Percentiles rank a stretch among this genome's conserved stretches.
These are phyloP conservation scores for Sclerotinia subarctica DNA, from an alignment of 2,329 filamentous ascomycete genomes.

Conservation along the genomic window DNA sequence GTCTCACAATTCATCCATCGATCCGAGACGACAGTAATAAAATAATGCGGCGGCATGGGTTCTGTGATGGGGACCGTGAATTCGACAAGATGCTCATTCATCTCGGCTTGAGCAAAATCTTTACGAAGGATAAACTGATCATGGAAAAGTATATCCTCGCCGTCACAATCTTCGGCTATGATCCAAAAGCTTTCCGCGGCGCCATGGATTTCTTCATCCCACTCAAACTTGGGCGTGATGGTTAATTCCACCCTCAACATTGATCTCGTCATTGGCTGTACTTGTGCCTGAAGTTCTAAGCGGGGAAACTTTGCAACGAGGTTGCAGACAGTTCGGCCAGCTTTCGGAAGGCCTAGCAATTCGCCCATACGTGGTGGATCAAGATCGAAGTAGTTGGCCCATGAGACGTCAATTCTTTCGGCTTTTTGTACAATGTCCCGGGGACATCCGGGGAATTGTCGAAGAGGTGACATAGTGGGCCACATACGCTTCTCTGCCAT, in stretches of 20 bases:
- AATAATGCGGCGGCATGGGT: slow-evolving; percentile 98
- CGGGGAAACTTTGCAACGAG: slow-evolving; percentile 91
- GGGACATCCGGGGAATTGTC: slow-evolving; percentile 82
- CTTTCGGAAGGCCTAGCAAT: slow-evolving; percentile 83
- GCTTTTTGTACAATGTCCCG: slow-evolving; percentile 86
- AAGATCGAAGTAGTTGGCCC: slow-evolving; percentile 91
- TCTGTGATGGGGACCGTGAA: slow-evolving; percentile 96
- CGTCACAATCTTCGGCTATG: slow-evolving; percentile 93
- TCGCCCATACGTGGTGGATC: slow-evolving; percentile 97
- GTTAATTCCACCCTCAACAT: slow-evolving; percentile 87
- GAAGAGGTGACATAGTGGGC: slow-evolving; percentile 95
- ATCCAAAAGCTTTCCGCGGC: slow-evolving; percentile 94
- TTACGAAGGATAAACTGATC: slow-evolving; percentile 90
- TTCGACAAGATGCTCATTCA: slow-evolving; percentile 91
- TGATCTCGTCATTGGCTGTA: slow-evolving; percentile 90
- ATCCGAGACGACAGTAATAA: slow-evolving; percentile 91
- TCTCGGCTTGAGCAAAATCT: slow-evolving; percentile 80
- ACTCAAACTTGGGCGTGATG: slow-evolving; percentile 91
- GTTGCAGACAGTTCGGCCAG: slow-evolving; percentile 78
- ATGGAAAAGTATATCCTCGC: slow-evolving; percentile 91
- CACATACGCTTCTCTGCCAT: slow-evolving; percentile 99
- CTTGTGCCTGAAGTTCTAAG: slow-evolving; percentile 86
- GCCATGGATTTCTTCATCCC: slow-evolving; percentile 89
- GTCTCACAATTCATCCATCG: slow-evolving; percentile 99
- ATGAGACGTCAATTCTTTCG: slow-evolving; percentile 90